These are phyloP conservation scores for Macadamia tetraphylla DNA, from an alignment of 164 flowering plant species.

Conservation along the genomic window DNA sequence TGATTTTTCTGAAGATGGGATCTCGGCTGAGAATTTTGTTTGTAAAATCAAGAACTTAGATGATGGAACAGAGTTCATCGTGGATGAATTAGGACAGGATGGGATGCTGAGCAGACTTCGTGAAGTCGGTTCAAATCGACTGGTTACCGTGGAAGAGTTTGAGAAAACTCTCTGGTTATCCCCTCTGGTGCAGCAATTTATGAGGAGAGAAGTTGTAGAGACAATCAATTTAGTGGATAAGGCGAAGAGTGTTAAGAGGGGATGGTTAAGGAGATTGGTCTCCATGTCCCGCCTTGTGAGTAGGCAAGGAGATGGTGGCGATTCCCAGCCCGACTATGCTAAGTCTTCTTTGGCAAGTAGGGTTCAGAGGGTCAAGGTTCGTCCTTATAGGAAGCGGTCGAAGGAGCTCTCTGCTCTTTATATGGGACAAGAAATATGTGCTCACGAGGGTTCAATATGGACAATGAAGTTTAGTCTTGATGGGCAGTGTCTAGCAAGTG, in stretches of 20 bases:
- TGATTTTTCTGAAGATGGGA: conserved; percentile 14
- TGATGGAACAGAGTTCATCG: conserved; percentile 27
- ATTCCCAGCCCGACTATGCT: neutral
- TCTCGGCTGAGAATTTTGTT: conserved; percentile 16
- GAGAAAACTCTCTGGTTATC: conserved; percentile 33
- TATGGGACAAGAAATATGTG: conserved; percentile 56
- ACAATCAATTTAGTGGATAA: conserved; percentile 8
- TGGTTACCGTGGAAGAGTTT: conserved; percentile 43
- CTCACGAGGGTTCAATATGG: conserved; percentile 65
- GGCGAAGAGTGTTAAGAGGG: conserved; percentile 31
- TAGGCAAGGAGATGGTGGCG: conserved; percentile 15
- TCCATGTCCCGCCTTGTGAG: conserved; percentile 24
- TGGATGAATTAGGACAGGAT: conserved; percentile 25
- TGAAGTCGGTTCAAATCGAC: conserved; percentile 35
- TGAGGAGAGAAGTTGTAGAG: conserved; percentile 23
- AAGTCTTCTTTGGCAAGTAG: conserved; percentile 12
- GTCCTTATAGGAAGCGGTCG: conserved; percentile 31
- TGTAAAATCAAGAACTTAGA: conserved; percentile 37
- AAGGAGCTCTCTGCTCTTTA: conserved; percentile 69
- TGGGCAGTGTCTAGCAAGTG: conserved; percentile 70
- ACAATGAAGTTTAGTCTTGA: conserved; percentile 80
- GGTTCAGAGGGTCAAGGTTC: conserved; percentile 36
- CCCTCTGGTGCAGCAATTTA: conserved; percentile 25
- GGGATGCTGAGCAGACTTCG: conserved; percentile 26
- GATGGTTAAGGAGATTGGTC: conserved; percentile 53